Conservation (phyloP, 2,329 filamentous ascomycete genomes). For the Metarhizium rileyi region DNA sequence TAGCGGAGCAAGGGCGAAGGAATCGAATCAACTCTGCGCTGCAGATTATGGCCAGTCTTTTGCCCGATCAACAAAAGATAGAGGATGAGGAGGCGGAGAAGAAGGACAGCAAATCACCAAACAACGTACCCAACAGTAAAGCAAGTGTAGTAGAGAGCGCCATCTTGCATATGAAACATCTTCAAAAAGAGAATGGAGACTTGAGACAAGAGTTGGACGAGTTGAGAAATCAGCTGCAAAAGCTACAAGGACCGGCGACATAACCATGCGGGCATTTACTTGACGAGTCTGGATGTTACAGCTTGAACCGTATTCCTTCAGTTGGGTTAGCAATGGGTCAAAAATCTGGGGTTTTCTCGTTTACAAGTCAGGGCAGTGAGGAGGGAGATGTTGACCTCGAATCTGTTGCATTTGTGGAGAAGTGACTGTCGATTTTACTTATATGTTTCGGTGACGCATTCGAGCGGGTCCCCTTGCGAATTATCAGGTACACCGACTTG, state of each 20-base stretch:
- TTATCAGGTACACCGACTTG: neutral
- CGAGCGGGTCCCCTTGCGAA: neutral
- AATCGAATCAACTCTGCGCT: slow-evolving; percentile 93
- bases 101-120: slow-evolving; percentile 34
- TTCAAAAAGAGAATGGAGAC: slow-evolving; percentile 64
- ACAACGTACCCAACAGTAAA: slow-evolving; percentile 67
- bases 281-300: neutral
- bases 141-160: slow-evolving; percentile 96
- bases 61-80: slow-evolving; percentile 50
- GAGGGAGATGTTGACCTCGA: neutral
- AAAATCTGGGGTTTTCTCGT: neutral
- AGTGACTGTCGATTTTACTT: neutral
- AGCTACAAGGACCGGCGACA: slow-evolving; percentile 1
- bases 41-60: slow-evolving; percentile 77
- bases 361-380: neutral
- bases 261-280: neutral
- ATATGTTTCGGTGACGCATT: neutral
- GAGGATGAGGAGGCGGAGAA: slow-evolving; percentile 36
- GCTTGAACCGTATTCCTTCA: neutral
- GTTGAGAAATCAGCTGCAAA: slow-evolving; percentile 22
- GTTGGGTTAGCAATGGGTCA: neutral
- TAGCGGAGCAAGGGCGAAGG: slow-evolving; percentile 88
- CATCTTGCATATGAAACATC: slow-evolving; percentile 84
- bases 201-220: slow-evolving; percentile 51
- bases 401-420: neutral